A percentile compares a stretch with the other conserved stretches of the same genome.
Conservation (phyloP, 2,329 filamentous ascomycete genomes). For the Clonostachys rosea region DNA sequence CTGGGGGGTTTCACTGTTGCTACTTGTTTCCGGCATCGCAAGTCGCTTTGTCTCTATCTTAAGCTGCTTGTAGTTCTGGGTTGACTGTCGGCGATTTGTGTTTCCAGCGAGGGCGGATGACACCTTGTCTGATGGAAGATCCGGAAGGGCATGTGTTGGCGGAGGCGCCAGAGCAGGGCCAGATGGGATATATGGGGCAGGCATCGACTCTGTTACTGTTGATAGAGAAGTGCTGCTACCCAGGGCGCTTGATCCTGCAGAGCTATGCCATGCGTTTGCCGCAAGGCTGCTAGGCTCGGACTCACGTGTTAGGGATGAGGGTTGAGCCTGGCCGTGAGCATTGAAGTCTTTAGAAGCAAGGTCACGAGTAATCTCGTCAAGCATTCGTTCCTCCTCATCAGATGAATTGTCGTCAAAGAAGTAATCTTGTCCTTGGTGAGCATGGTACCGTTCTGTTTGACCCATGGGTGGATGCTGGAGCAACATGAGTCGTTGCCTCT, state of each 20-base stretch:
- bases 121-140: slow-evolving; percentile 28
- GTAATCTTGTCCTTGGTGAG: neutral
- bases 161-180: slow-evolving; percentile 31
- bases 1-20: no score
- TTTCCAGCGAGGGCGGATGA: slow-evolving; percentile 31
- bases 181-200: slow-evolving; percentile 11
- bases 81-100: slow-evolving; percentile 75
- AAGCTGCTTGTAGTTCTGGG: slow-evolving; percentile 73
- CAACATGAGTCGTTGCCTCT: slow-evolving; percentile 34
- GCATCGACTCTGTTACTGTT: slow-evolving; percentile 61
- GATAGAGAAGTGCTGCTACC: slow-evolving; percentile 53
- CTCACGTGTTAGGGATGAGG: slow-evolving; percentile 64
- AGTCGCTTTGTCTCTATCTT: slow-evolving; percentile 73
- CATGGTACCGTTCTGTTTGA: neutral
- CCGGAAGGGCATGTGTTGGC: slow-evolving; percentile 40
- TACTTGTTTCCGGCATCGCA: slow-evolving; percentile 6
- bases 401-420: slow-evolving; percentile 54
- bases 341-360: slow-evolving; percentile 81
- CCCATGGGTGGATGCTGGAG: neutral
- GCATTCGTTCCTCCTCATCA: slow-evolving; percentile 69
- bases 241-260: slow-evolving; percentile 64
- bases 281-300: slow-evolving; percentile 79
- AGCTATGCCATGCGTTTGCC: slow-evolving; percentile 77
- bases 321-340: slow-evolving; percentile 38
- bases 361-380: slow-evolving; percentile 85